These are phyloP conservation scores for Rubus parviflorus DNA, from an alignment of 306 rosid species.

Conservation along the genomic window DNA sequence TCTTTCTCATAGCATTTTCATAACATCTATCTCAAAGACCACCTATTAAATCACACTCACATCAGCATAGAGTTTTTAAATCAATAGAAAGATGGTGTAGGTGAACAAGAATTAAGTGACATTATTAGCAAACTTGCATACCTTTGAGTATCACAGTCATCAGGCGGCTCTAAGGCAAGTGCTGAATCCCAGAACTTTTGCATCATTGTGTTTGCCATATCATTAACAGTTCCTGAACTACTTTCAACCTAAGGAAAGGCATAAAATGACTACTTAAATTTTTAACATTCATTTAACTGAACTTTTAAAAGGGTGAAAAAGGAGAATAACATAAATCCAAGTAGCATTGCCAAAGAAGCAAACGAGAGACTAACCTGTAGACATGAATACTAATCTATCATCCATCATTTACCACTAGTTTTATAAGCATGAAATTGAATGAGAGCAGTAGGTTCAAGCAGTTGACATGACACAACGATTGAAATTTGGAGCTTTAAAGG, in stretches of 20 bases:
- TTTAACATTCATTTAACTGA: neutral
- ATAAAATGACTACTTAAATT: neutral
- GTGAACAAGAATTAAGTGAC: neutral
- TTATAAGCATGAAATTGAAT: neutral
- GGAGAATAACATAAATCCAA: neutral
- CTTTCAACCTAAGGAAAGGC: conserved; percentile 57
- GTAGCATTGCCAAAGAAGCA: neutral
- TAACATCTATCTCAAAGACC: neutral
- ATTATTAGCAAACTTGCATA: conserved; percentile 10
- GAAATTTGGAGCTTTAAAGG: neutral
- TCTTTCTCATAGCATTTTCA: neutral
- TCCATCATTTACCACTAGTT: neutral
- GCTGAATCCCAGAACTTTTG: conserved; percentile 98
- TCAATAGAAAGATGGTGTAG: neutral
- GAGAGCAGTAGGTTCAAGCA: neutral
- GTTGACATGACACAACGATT: neutral
- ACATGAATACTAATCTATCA: neutral
- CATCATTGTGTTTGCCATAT: conserved; percentile 84
- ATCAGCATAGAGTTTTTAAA: neutral
- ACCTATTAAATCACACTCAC: neutral
- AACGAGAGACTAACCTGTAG: neutral
- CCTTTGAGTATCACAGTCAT: conserved; percentile 87
- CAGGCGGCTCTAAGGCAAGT: conserved; percentile 75
- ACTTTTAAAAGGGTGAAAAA: neutral
- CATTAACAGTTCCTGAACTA: conserved; percentile 74